Conservation (phyloP, 768 basidiomycete genomes). For the Rhodocollybia butyracea region DNA sequence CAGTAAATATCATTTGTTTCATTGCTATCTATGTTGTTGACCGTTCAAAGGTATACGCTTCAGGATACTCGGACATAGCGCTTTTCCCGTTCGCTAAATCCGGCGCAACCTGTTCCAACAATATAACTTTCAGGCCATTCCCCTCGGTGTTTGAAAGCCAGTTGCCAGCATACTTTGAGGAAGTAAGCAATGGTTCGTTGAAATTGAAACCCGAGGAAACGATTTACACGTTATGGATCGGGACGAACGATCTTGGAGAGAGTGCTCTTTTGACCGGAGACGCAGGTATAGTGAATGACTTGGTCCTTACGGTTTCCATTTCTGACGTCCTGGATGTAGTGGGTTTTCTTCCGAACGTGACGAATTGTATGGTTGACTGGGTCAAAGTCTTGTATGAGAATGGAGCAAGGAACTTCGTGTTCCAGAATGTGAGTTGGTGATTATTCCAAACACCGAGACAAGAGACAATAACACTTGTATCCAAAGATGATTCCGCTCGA, state of each 20-base stretch:
- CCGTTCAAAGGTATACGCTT: conserved; percentile 33
- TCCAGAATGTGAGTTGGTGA: conserved; percentile 56
- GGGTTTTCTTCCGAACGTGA: conserved; percentile 45
- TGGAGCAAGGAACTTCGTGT: conserved; percentile 65
- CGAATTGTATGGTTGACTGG: conserved; percentile 58
- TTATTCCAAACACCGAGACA: background rate
- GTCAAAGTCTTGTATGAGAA: conserved; percentile 50
- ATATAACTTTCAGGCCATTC: conserved; percentile 34
- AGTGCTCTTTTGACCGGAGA: conserved; percentile 51
- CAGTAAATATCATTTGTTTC: conserved; percentile 22
- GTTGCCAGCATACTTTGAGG: conserved; percentile 34
- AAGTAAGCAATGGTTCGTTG: conserved; percentile 4
- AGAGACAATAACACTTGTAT: background rate
- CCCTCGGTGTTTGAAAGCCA: conserved; percentile 38
- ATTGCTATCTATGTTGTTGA: background rate
- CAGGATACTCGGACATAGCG: conserved; percentile 48
- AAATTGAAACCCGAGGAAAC: background rate
- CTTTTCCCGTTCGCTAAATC: conserved; percentile 46
- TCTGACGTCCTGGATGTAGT: too few relatives aligned
- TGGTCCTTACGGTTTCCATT: too few relatives aligned
- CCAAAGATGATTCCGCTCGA: conserved; percentile 59
- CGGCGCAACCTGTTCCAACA: conserved; percentile 45
- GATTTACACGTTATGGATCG: conserved; percentile 10
- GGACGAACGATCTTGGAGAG: conserved; percentile 34
- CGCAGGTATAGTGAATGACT: too few relatives aligned